Conservation (phyloP, 1,284 basidiomycete genomes). For the Leccinum pallidistipes region DNA sequence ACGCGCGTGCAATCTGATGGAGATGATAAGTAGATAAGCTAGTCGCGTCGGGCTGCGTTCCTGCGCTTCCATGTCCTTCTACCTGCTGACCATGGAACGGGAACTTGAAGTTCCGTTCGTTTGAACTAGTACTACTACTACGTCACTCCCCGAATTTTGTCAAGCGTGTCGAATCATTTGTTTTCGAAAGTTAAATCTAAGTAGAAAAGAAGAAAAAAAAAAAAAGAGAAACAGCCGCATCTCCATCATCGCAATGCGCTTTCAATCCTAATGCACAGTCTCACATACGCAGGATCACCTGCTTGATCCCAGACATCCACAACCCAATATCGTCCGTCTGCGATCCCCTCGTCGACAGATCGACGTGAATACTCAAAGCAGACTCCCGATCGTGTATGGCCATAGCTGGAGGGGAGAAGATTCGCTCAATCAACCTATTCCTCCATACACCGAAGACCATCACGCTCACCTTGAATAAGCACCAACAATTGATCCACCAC, state of each 20-base stretch:
- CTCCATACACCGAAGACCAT: neutral
- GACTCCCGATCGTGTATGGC: constrained; percentile 66
- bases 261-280: neutral
- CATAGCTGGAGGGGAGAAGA: constrained; percentile 56
- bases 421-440: constrained; percentile 49
- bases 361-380: constrained; percentile 77
- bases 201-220: neutral
- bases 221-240: too few relatives aligned
- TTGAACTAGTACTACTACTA: too few relatives aligned
- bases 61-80: too few relatives aligned
- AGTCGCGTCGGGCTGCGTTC: too few relatives aligned
- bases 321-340: constrained; percentile 80
- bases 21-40: too few relatives aligned
- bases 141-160: too few relatives aligned
- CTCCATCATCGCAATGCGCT: too few relatives aligned
- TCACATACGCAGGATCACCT: constrained; percentile 68
- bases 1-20: too few relatives aligned
- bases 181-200: neutral
- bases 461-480: constrained; percentile 59
- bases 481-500: constrained; percentile 70
- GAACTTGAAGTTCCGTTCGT: too few relatives aligned
- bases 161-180: too few relatives aligned
- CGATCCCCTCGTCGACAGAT: constrained; percentile 73
- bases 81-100: too few relatives aligned
- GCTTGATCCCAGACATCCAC: constrained; percentile 88